These are phyloP conservation scores for Platanus orientalis DNA, from an alignment of 164 flowering plant genomes.

Conservation along the genomic window DNA sequence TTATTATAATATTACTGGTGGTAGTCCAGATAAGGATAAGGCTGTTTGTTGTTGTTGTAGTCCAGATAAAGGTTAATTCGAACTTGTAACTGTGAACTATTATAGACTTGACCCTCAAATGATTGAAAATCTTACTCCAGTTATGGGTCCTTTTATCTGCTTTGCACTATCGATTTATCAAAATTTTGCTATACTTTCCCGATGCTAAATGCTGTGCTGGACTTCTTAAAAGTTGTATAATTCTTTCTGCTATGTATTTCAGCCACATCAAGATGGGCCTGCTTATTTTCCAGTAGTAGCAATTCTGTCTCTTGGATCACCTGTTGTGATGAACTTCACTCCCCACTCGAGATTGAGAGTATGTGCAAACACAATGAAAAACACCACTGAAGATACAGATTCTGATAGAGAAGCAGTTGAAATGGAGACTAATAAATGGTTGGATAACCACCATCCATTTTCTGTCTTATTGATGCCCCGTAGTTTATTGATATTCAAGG, in stretches of 20 bases:
- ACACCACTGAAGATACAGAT: constrained; percentile 8
- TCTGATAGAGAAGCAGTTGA: constrained; percentile 14
- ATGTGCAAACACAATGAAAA: constrained; percentile 3
- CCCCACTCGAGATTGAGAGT: constrained; percentile 59
- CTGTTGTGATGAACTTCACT: constrained; percentile 81
- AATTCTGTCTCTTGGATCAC: constrained; percentile 81
- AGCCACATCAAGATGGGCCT: constrained; percentile 98
- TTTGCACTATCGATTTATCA: neutral
- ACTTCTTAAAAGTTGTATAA: neutral
- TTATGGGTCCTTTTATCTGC: neutral
- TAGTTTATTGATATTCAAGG: constrained; percentile 87
- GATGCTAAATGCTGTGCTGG: no score
- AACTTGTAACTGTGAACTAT: neutral
- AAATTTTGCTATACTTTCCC: neutral
- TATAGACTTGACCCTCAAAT: neutral
- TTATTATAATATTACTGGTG: no score
- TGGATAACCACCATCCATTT: constrained; percentile 37
- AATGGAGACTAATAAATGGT: constrained; percentile 7
- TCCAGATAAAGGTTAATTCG: no score
- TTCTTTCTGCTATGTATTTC: constrained; percentile 13
- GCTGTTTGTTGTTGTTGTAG: no score
- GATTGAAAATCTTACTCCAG: no score
- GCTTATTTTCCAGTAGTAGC: constrained; percentile 92
- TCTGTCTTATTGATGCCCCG: constrained; percentile 78
- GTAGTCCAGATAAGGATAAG: no score